Evolutionary conservation across 2,329 filamentous ascomycete species (phyloP), one percentile per base, ranked within the genome.

Genomic region (Diplodia intermedia): DNA sequence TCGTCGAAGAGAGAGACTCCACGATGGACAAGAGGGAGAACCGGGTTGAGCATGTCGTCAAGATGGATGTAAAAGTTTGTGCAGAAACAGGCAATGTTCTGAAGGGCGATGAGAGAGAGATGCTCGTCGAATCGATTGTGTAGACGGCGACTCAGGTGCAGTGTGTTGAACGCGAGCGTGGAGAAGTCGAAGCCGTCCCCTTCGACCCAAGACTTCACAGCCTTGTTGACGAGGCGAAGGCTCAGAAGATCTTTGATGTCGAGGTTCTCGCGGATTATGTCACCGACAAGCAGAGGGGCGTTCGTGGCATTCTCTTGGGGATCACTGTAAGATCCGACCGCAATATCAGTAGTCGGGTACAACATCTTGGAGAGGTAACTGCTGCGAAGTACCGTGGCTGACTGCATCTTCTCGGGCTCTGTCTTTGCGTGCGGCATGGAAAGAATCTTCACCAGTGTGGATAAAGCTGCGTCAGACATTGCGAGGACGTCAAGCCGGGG

Each of bases 171-270:
- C 33, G 52, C 15, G 18, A 31, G 50, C 14, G n/a, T 8, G 9
- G 65, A 29, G 40, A 31, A 60, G 14, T 43, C 20, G 11, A 14
- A 31, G 26, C 15, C 6, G 33, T 62, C 49, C 0, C 26, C 43
- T 15, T 60, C 52, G 14, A 68, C 33, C 61, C 67, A 68, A 9
- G 33, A 26, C 61, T 65, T 57, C 18, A 65, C 15, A 5, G 31
- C 18, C 50, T 40, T 65, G 5, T 29, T 57, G 7, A 33, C 36
- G 12, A 47, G 50, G 43, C 67, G 60, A 26, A 68, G 23, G n/a
- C 15, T 31, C 7, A 57, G 53, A 6, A 68, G 52, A 33, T 68
- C 67, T 1, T n/a, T 9, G n/a, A 20, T 6, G 36, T 53, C 29
- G 8, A 68, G 66, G 14, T 31, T 33, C 49, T 11, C n/a, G 23